A percentile compares a stretch with the other conserved stretches of the same genome.
Conservation (phyloP, 2,329 filamentous ascomycete genomes). For the Aspergillus sojae region DNA sequence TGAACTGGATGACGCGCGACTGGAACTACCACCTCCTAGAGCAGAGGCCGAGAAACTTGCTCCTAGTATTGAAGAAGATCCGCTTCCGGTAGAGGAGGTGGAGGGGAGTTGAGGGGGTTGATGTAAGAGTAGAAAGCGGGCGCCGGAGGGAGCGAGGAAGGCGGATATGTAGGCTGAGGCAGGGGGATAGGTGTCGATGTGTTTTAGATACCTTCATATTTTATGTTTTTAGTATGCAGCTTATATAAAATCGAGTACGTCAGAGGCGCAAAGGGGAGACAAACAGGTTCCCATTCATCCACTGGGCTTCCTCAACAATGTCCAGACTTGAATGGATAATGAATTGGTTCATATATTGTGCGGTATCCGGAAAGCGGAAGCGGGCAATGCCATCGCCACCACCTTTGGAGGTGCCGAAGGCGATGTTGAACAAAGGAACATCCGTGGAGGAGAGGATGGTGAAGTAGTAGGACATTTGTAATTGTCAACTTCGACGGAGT, state of each 20-base stretch:
- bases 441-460: conserved; percentile 94
- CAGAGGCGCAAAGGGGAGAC: conserved; percentile 21
- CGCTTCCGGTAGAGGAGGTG: conserved; percentile 17
- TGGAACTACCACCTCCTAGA: conserved; percentile 25
- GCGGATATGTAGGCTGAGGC: conserved; percentile 88
- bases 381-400: conserved; percentile 90
- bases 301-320: conserved; percentile 95
- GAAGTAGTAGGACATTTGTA: conserved; percentile 94
- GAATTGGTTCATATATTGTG: conserved; percentile 95
- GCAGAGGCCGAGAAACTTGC: conserved; percentile 26
- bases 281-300: conserved; percentile 82
- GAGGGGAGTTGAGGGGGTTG: conserved; percentile 64
- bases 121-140: conserved; percentile 92
- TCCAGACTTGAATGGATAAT: conserved; percentile 92
- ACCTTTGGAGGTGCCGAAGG: conserved; percentile 95
- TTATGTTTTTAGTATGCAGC: not conserved
- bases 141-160: conserved; percentile 89
- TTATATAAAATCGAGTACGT: not conserved
- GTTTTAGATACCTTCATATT: conserved; percentile 81
- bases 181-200: conserved; percentile 88
- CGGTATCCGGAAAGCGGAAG: conserved; percentile 86
- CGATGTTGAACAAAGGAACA: conserved; percentile 93
- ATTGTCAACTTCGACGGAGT: not conserved
- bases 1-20: conserved; percentile 62
- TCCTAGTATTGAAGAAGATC: conserved; percentile 34